phyloP scores from a whole-genome alignment of 768 basidiomycete genomes.

The Phaeotremella skinneri region DNA sequence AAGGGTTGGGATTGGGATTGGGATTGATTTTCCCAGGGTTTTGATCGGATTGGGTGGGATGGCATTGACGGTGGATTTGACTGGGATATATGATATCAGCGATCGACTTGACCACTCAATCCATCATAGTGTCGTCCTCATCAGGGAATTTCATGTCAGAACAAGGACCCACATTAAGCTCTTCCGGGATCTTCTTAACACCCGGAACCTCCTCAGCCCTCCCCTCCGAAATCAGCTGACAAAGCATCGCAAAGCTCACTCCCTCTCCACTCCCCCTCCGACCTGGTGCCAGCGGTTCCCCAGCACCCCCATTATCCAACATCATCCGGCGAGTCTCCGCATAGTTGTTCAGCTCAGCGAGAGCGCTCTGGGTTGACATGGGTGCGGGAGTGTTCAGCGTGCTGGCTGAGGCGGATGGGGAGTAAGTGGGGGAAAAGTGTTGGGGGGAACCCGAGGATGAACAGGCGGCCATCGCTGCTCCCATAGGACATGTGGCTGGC shows the following conservation, averaged over 20 bases:
- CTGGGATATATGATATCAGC: constrained; percentile 5
- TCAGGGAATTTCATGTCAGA: not conserved
- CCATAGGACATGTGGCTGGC: not conserved
- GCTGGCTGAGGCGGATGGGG: not conserved
- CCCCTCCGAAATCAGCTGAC: constrained; percentile 29
- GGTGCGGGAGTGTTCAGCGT: not conserved
- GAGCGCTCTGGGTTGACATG: not conserved
- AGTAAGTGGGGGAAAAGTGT: constrained; percentile 2
- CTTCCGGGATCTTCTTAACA: constrained; percentile 27
- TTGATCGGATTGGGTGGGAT: constrained; percentile 8
- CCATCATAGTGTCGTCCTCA: not conserved
- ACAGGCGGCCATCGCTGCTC: not conserved
- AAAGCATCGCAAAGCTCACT: constrained; percentile 32
- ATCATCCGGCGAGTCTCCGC: constrained; percentile 33
- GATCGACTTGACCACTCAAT: not conserved
- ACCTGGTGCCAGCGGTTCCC: not conserved
- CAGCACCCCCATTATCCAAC: constrained; percentile 2
- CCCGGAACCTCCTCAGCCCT: constrained; percentile 26
- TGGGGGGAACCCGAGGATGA: not conserved
- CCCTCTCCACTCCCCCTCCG: constrained; percentile 2
- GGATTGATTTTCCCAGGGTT: constrained; percentile 25
- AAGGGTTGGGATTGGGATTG: not conserved
- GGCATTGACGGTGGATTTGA: constrained; percentile 13
- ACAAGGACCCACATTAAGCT: constrained; percentile 25
- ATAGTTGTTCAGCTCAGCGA: constrained; percentile 14